Base-by-base conservation (phyloP, 2,329 filamentous ascomycete genomes). In the Tolypocladium ovalisporum region DNA sequence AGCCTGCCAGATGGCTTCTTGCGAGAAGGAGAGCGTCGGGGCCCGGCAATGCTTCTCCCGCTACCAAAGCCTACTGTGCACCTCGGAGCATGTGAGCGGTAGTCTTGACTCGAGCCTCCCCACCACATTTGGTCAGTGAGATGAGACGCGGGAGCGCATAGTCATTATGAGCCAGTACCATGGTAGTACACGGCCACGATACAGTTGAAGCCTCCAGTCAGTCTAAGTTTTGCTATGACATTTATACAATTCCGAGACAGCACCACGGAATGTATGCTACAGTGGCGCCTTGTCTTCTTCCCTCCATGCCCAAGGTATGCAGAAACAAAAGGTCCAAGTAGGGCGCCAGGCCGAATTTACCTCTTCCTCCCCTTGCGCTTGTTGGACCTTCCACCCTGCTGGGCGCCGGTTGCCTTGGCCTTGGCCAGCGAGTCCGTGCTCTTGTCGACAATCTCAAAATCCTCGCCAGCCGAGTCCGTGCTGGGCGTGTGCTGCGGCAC, bases 401-500 rank as follows among this genome's bases (percentile, higher is more conserved):
- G 75, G 39, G 73, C 67, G 52, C 79, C 77, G 22, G 76, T 78
- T 4, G 78, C 66, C 73, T 81, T 82, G 59, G 73, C 74, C 68
- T 77, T 77, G 61, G 69, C 71, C 27, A 83, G 73, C 55, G 79
- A 80, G 61, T 83, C 80, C 24, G 79, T 75, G 64, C 79, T 82
- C 73, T 84, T 84, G 66, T 84, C 82, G 12, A 86, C 72, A 47
- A 85, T 70, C 72, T 87, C 83, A 70, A 83, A 86, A 67, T 85
- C 81, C 56, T 82, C 83, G 57, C 75, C 77, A 24, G 79, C 76
- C 1, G 82, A 84, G 65, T 81, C 82, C 27, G 78, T 81, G 67
- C 76, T 81, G 27, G 81, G 76, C 35, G 80, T 80, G 58, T 72
- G 71, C 70, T 82, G 76, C 47, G 77, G 71, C 5, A 70, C 73